Conservation (phyloP, 1,139 yeast species). For the Hyphopichia khmerensis region DNA sequence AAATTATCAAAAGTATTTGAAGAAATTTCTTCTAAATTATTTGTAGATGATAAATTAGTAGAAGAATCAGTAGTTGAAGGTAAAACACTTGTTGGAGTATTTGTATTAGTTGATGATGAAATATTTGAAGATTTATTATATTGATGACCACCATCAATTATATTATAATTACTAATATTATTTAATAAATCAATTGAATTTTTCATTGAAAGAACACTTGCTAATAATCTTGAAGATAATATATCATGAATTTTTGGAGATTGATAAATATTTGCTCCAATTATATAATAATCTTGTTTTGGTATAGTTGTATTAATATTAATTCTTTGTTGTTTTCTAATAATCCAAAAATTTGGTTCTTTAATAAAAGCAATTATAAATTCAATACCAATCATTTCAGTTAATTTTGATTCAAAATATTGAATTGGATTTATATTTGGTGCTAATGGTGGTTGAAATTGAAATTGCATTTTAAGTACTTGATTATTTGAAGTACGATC, state of each 20-base stretch:
- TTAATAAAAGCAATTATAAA: conserved; percentile 71
- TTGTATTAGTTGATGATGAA: conserved; percentile 3
- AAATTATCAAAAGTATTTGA: conserved; percentile 33
- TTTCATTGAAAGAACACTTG: conserved; percentile 37
- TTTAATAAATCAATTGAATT: conserved; percentile 35
- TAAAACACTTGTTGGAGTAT: background rate
- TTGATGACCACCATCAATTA: conserved; percentile 39
- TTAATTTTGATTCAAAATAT: conserved; percentile 55
- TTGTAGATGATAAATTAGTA: background rate
- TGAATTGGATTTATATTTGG: conserved; percentile 36
- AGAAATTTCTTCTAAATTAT: conserved; percentile 21
- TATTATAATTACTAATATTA: conserved; percentile 33
- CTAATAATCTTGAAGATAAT: conserved; percentile 36
- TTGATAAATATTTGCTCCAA: conserved; percentile 91
- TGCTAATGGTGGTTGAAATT: conserved; percentile 71
- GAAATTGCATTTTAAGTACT: conserved; percentile 92
- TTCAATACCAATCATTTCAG: conserved; percentile 83
- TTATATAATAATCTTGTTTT: conserved; percentile 69
- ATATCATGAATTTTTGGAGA: conserved; percentile 62
- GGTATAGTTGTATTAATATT: conserved; percentile 54
- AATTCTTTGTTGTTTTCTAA: conserved; percentile 73
- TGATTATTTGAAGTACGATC: conserved; percentile 94
- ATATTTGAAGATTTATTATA: conserved; percentile 10
- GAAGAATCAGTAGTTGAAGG: background rate
- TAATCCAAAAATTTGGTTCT: conserved; percentile 92